Evolutionary conservation across 2,329 filamentous ascomycete species (phyloP).

Genomic region (Alternaria ethzedia): DNA sequence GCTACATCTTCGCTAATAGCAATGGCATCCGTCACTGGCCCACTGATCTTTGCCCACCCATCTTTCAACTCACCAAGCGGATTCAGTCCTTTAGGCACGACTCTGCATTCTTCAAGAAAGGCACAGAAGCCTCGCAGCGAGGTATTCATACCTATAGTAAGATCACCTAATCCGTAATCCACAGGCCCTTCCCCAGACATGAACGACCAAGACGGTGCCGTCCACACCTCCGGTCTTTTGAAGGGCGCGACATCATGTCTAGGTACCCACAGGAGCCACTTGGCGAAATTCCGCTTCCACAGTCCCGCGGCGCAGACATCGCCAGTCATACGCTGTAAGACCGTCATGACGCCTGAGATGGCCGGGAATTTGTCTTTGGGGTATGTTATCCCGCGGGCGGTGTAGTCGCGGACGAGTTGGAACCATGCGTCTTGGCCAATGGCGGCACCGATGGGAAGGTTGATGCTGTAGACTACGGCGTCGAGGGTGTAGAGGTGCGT

Average conservation of each 20-base stretch:
- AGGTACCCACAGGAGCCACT: conserved; percentile 12
- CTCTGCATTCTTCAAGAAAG: neutral
- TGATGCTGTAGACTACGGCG: neutral
- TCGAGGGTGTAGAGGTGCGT: neutral
- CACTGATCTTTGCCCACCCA: conserved; percentile 9
- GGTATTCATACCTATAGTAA: neutral
- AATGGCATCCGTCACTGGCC: neutral
- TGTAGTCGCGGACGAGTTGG: conserved; percentile 8
- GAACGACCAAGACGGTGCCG: conserved; percentile 17
- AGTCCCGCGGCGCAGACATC: conserved; percentile 12
- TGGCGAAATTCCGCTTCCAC: conserved; percentile 8
- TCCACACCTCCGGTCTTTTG: neutral
- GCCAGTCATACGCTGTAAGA: conserved; percentile 7
- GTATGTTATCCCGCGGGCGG: conserved; percentile 12
- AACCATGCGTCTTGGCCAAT: neutral
- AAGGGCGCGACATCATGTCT: neutral
- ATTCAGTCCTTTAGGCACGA: conserved; percentile 8
- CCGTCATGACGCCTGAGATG: conserved; percentile 4
- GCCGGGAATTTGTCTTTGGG: conserved; percentile 15
- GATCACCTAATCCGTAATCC: neutral
- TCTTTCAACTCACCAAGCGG: conserved; percentile 12
- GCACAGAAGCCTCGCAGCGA: neutral
- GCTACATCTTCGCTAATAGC: neutral
- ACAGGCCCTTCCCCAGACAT: conserved; percentile 2
- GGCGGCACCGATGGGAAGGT: neutral